Percentiles rank a stretch among this genome's conserved stretches.
Conservation (phyloP, 2,329 filamentous ascomycete species). For the Colletotrichum godetiae region DNA sequence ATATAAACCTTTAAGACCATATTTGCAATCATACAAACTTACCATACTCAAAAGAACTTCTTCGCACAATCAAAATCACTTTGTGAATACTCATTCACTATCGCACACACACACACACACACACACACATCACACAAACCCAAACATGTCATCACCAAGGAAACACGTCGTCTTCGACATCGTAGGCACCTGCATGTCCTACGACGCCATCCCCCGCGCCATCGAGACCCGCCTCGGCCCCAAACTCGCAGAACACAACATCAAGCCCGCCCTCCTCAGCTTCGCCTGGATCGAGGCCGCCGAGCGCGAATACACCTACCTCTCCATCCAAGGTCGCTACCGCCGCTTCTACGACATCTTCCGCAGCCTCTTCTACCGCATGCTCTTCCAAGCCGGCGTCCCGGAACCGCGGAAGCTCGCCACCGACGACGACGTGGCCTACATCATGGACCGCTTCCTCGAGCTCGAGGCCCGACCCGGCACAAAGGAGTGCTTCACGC, state of each 20-base stretch:
- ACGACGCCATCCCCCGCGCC: slow-evolving; percentile 54
- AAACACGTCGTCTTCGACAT: slow-evolving; percentile 64
- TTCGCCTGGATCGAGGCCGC: slow-evolving; percentile 58
- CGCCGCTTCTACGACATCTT: slow-evolving; percentile 55
- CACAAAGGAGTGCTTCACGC: slow-evolving; percentile 52
- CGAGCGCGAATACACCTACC: slow-evolving; percentile 62
- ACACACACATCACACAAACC: not conserved
- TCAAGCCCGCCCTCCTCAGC: slow-evolving; percentile 56
- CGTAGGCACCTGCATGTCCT: slow-evolving; percentile 62
- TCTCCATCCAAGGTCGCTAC: slow-evolving; percentile 57
- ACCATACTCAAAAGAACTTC: not conserved
- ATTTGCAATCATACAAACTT: not conserved
- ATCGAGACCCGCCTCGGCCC: slow-evolving; percentile 55
- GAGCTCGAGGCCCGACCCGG: slow-evolving; percentile 51
- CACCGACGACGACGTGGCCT: slow-evolving; percentile 53
- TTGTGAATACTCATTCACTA: not conserved
- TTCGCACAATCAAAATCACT: not conserved
- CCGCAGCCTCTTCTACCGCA: slow-evolving; percentile 59
- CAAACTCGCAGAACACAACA: slow-evolving; percentile 49
- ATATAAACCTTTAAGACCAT: not conserved
- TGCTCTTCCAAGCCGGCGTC: slow-evolving; percentile 56
- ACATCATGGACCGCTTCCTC: slow-evolving; percentile 51
- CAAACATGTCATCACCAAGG: slow-evolving; percentile 7
- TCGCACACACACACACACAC: not conserved
- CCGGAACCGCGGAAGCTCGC: slow-evolving; percentile 53